Percentiles rank a stretch among this genome's conserved stretches.
These are phyloP conservation scores for Microbotryum silenes-acaulis DNA, from an alignment of 1,284 basidiomycete genomes.

Conservation along the genomic window DNA sequence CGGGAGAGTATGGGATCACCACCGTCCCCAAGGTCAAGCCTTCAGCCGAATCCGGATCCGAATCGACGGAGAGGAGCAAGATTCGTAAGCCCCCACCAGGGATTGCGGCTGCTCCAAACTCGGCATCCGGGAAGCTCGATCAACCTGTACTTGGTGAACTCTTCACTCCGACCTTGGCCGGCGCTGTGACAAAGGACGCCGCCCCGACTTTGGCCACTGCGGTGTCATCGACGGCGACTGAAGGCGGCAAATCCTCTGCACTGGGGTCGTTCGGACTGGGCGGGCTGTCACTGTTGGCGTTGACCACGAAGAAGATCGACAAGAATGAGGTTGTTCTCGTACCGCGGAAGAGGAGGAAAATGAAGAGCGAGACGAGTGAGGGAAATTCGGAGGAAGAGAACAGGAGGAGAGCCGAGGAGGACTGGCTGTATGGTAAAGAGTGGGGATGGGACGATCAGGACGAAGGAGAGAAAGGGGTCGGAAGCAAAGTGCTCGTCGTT, in stretches of 20 bases:
- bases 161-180: constrained; percentile 17
- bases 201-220: not conserved
- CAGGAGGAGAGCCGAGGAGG: constrained; percentile 12
- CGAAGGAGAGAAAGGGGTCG: constrained; percentile 54
- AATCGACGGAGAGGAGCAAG: constrained; percentile 9
- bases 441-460: constrained; percentile 58
- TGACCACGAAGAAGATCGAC: constrained; percentile 21
- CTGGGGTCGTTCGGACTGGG: constrained; percentile 3
- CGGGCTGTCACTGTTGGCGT: constrained; percentile 9
- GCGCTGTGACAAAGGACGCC: not conserved
- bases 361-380: not conserved
- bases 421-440: constrained; percentile 47
- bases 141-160: constrained; percentile 20
- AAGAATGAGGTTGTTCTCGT: constrained; percentile 28
- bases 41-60: constrained; percentile 1
- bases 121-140: not conserved
- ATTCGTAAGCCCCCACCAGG: constrained; percentile 12
- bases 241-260: too few species aligned
- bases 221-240: not conserved
- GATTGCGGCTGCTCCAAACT: not conserved
- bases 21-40: constrained; percentile 44
- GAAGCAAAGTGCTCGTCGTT: constrained; percentile 62
- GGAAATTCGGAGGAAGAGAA: constrained; percentile 8
- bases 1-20: constrained; percentile 67
- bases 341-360: constrained; percentile 10